Conservation (phyloP, 2,329 filamentous ascomycete species). For the Ilyonectria sp. region DNA sequence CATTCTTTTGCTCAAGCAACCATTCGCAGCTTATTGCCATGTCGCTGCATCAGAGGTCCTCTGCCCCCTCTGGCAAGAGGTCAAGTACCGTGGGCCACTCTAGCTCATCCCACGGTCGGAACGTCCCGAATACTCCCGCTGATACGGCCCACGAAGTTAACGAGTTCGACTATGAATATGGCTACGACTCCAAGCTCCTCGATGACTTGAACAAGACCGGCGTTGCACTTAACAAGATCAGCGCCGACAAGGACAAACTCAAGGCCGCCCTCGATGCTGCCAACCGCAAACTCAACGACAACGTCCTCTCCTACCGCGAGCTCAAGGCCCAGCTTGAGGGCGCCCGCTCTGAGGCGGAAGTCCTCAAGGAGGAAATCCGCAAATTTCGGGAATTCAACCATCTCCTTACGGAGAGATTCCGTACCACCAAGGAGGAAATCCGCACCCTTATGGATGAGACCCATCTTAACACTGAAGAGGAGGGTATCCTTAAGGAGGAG, state of each 20-base stretch:
- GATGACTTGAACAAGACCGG: conserved; percentile 49
- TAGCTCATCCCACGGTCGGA: conserved; percentile 40
- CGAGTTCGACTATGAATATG: conserved; percentile 45
- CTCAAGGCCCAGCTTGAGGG: conserved; percentile 47
- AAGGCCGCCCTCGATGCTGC: conserved; percentile 41
- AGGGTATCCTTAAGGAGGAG: conserved; percentile 19
- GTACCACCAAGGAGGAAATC: no score
- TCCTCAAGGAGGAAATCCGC: conserved; percentile 38
- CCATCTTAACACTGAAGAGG: conserved; percentile 18
- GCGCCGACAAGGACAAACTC: conserved; percentile 50
- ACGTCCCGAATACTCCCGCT: conserved; percentile 30
- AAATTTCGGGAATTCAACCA: no score
- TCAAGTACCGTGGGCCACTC: conserved; percentile 39
- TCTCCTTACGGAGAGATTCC: no score
- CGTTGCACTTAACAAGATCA: no score
- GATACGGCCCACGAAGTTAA: conserved; percentile 36
- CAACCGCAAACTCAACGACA: conserved; percentile 36
- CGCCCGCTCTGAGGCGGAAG: conserved; percentile 44
- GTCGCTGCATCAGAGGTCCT: conserved; percentile 49
- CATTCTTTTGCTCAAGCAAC: conserved; percentile 37
- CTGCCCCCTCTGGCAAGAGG: conserved; percentile 46
- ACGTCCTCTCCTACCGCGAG: conserved; percentile 42
- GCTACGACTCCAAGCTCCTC: conserved; percentile 40
- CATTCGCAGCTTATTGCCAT: conserved; percentile 45
- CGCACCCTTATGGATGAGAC: no score